phyloP scores from a whole-genome alignment of 192 early-diverging fungal species.

The Dimargaris cristalligena region DNA sequence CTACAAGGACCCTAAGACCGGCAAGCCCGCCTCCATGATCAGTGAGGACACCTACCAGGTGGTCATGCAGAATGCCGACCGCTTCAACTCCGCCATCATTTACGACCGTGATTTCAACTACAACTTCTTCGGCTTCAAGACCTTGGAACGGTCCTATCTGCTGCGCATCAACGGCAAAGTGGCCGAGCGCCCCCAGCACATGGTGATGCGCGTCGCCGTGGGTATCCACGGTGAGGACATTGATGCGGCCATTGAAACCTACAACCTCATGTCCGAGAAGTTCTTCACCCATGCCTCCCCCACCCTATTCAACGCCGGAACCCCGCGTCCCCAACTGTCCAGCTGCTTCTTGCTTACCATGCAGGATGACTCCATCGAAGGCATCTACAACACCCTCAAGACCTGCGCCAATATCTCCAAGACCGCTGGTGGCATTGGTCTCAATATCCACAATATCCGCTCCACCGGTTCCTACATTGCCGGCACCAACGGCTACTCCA shows the following conservation, averaged over 20 bases:
- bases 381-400: conserved; percentile 96
- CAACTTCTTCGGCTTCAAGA: conserved; percentile 99
- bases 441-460: conserved; percentile 95
- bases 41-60: conserved; percentile 51
- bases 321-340: conserved; percentile 86
- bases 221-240: conserved; percentile 91
- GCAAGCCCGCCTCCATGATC: conserved; percentile 80
- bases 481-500: conserved; percentile 92
- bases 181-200: conserved; percentile 91
- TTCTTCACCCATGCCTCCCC: conserved; percentile 95
- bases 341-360: conserved; percentile 91
- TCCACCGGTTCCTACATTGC: conserved; percentile 92
- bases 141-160: conserved; percentile 89
- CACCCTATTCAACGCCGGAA: conserved; percentile 97
- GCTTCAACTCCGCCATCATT: conserved; percentile 86
- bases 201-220: conserved; percentile 96
- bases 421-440: conserved; percentile 91
- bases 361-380: conserved; percentile 94
- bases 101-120: conserved; percentile 96
- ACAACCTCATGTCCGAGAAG: conserved; percentile 81
- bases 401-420: conserved; percentile 96
- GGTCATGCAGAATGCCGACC: conserved; percentile 56
- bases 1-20: conserved; percentile 82
- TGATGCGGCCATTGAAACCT: conserved; percentile 83
- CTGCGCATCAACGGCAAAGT: conserved; percentile 72